Evolutionary conservation across 2,329 filamentous ascomycete genomes (phyloP).

Genomic region (Ophiocordyceps camponoti-leonardi): DNA sequence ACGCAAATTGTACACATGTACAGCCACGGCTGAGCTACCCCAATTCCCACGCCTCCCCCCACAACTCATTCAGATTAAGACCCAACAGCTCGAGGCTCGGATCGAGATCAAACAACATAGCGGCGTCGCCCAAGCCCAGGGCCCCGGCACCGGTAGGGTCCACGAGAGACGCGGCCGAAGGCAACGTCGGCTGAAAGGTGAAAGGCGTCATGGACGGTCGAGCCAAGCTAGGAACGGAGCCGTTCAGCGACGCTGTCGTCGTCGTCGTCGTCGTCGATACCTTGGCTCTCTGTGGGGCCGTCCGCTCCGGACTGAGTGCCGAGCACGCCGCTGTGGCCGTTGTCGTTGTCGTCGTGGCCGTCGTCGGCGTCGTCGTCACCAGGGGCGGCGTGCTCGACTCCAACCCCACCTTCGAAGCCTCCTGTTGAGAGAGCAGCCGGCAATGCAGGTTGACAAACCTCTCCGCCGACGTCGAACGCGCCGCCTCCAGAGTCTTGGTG

Average conservation of each 20-base stretch:
- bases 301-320: slow-evolving; percentile 13
- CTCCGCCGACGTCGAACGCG: slow-evolving; percentile 41
- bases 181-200: slow-evolving; percentile 17
- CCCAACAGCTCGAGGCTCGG: slow-evolving; percentile 35
- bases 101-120: slow-evolving; percentile 29
- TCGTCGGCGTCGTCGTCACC: slow-evolving; percentile 8
- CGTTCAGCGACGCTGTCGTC: no score
- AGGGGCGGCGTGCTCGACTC: slow-evolving; percentile 6
- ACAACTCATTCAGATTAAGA: slow-evolving; percentile 36
- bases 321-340: slow-evolving; percentile 8
- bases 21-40: no score
- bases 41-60: slow-evolving; percentile 31
- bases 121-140: slow-evolving; percentile 16
- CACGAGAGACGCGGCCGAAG: slow-evolving; percentile 12
- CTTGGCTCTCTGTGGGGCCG: slow-evolving; percentile 19
- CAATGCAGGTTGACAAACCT: slow-evolving; percentile 42
- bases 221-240: slow-evolving; percentile 7
- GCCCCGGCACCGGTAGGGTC: slow-evolving; percentile 16
- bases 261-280: slow-evolving; percentile 11
- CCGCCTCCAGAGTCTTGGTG: slow-evolving; percentile 35
- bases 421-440: slow-evolving; percentile 36
- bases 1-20: no score
- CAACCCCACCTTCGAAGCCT: slow-evolving; percentile 20
- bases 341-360: slow-evolving; percentile 2
- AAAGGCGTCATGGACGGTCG: slow-evolving; percentile 25